Percentiles rank a stretch among this genome's conserved stretches.
phyloP scores from a whole-genome alignment of 1,284 basidiomycete genomes.

The Thelephora terrestris region DNA sequence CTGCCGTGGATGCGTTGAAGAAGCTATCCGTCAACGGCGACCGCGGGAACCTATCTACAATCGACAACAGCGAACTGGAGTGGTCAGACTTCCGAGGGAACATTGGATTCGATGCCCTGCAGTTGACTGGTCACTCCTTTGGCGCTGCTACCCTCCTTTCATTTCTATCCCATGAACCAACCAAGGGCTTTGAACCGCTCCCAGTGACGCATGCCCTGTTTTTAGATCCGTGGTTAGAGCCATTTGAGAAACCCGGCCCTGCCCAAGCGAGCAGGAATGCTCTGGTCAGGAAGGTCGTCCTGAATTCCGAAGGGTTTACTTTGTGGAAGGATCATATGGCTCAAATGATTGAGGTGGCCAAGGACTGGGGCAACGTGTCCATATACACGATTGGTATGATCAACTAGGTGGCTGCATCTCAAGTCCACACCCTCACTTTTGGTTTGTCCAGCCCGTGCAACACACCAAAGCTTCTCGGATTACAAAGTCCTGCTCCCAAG shows the following conservation, averaged over 20 bases:
- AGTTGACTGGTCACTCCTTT: constrained; percentile 66
- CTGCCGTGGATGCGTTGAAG: constrained; percentile 29
- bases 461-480: constrained; percentile 52
- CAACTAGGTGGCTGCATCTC: constrained; percentile 5
- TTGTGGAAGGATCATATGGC: constrained; percentile 64
- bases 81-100: constrained; percentile 31
- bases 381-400: constrained; percentile 41
- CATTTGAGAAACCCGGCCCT: constrained; percentile 49
- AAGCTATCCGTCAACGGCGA: constrained; percentile 10
- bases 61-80: constrained; percentile 23
- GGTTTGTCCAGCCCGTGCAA: constrained; percentile 26
- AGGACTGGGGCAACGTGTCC: constrained; percentile 36
- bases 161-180: constrained; percentile 38
- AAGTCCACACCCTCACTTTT: not conserved
- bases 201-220: constrained; percentile 46
- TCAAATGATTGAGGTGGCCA: constrained; percentile 40
- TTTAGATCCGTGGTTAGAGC: constrained; percentile 75
- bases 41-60: constrained; percentile 8
- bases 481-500: constrained; percentile 31
- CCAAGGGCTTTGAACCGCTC: constrained; percentile 27
- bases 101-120: constrained; percentile 33
- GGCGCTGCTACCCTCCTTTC: constrained; percentile 62
- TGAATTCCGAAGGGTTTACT: constrained; percentile 69
- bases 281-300: constrained; percentile 40
- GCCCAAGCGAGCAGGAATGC: constrained; percentile 14